Conservation (phyloP, 2,329 filamentous ascomycete genomes). For the Fusarium gaditjirri region DNA sequence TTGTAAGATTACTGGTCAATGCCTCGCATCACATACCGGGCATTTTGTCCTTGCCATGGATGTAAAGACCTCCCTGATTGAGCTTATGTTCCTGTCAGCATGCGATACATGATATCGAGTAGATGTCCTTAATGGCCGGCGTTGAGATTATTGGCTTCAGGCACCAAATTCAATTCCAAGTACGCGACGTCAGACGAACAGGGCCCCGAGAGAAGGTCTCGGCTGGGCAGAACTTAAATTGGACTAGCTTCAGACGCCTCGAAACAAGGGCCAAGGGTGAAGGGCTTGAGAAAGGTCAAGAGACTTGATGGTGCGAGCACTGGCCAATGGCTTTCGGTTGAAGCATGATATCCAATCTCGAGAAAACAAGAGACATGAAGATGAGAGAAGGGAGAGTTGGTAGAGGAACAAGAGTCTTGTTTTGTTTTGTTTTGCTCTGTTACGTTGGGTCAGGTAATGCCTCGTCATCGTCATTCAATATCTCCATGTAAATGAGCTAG, state of each 20-base stretch:
- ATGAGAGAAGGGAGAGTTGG: background rate
- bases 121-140: background rate
- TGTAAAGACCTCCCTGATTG: slow-evolving; percentile 9
- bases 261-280: slow-evolving; percentile 18
- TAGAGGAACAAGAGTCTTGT: slow-evolving; percentile 8
- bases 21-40: slow-evolving; percentile 30
- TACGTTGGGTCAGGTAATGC: background rate
- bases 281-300: slow-evolving; percentile 12
- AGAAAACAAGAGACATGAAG: slow-evolving; percentile 13
- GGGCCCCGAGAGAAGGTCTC: slow-evolving; percentile 12
- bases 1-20: slow-evolving; percentile 45
- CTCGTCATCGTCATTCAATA: slow-evolving; percentile 10
- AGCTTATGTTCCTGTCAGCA: background rate
- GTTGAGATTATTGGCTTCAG: slow-evolving; percentile 9
- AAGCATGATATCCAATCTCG: slow-evolving; percentile 36
- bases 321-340: slow-evolving; percentile 26
- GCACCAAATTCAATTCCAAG: slow-evolving; percentile 13
- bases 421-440: background rate
- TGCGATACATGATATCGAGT: slow-evolving; percentile 14
- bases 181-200: slow-evolving; percentile 10
- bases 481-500: background rate
- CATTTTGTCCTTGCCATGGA: background rate
- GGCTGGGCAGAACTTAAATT: slow-evolving; percentile 13
- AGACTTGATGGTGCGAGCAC: slow-evolving; percentile 28
- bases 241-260: slow-evolving; percentile 29